phyloP scores from a whole-genome alignment of 2,329 filamentous ascomycete species.

The Claviceps sp. region DNA sequence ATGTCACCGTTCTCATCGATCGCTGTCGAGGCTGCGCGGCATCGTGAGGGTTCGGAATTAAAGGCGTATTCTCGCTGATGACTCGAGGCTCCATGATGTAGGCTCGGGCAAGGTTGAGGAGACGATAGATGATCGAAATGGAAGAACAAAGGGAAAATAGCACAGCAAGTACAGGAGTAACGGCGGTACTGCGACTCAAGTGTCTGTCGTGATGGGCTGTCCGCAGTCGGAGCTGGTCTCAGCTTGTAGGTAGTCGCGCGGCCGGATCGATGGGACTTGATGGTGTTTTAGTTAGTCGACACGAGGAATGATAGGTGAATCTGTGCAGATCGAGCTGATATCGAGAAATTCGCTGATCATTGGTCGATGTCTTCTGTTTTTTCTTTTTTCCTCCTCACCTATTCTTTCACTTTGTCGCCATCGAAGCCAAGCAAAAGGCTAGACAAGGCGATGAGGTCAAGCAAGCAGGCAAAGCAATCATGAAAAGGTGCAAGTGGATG shows the following conservation, averaged over 20 bases:
- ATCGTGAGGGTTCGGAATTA: conserved; percentile 13
- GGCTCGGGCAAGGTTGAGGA: not conserved
- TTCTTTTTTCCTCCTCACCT: not conserved
- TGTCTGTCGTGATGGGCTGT: not conserved
- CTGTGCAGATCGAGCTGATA: not conserved
- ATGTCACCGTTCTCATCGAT: conserved; percentile 55
- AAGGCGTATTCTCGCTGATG: conserved; percentile 21
- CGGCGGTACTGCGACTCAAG: not conserved
- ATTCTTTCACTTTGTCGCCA: no score
- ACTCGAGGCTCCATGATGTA: conserved; percentile 15
- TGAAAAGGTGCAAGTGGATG: not conserved
- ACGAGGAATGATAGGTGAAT: not conserved
- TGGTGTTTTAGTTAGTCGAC: not conserved
- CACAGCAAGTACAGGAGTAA: not conserved
- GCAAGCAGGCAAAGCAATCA: not conserved
- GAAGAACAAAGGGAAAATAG: not conserved
- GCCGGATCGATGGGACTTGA: conserved; percentile 1
- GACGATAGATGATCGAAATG: not conserved
- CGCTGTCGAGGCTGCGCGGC: conserved; percentile 25
- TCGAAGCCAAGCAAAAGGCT: not conserved
- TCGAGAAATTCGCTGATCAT: not conserved
- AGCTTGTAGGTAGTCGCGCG: not conserved
- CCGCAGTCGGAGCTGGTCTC: not conserved
- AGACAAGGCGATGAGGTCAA: not conserved
- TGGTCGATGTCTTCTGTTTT: not conserved